Evolutionary conservation across 306 rosid species (phyloP).

Genomic region (Glycine latifolia): DNA sequence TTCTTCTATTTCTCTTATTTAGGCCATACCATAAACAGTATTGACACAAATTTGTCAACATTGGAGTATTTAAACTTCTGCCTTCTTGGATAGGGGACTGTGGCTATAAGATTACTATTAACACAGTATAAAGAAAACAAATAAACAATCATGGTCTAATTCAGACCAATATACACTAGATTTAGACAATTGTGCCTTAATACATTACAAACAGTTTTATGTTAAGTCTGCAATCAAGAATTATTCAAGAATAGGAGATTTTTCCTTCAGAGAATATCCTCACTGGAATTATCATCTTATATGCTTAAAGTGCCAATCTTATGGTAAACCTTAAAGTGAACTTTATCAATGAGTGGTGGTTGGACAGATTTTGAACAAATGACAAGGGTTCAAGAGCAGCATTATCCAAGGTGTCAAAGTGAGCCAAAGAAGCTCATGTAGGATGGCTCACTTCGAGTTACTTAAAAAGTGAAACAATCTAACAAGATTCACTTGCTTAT

Average conservation of each 20-base stretch:
- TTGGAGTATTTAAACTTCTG: constrained; percentile 11
- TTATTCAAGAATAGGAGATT: neutral
- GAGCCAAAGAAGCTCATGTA: too few relatives aligned
- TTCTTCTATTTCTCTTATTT: neutral
- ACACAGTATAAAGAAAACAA: neutral
- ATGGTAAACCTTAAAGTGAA: too few relatives aligned
- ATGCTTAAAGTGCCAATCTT: too few relatives aligned
- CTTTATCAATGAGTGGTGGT: too few relatives aligned
- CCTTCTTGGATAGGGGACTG: constrained; percentile 29
- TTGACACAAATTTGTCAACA: constrained; percentile 43
- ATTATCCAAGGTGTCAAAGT: too few relatives aligned
- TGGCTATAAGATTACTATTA: neutral
- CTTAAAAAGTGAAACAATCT: too few relatives aligned
- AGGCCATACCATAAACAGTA: constrained; percentile 34
- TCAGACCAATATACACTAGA: constrained; percentile 2
- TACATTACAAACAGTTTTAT: neutral
- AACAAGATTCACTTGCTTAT: too few relatives aligned
- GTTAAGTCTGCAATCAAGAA: neutral
- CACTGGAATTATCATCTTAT: too few relatives aligned
- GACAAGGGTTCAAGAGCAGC: too few relatives aligned
- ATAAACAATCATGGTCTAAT: constrained; percentile 12
- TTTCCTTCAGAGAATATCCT: neutral
- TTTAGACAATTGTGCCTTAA: constrained; percentile 25
- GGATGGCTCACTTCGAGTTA: too few relatives aligned
- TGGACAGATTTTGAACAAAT: too few relatives aligned